A percentile compares a stretch with the other conserved stretches of the same genome.
Conservation (phyloP, 257 asterid genomes). For the Lycium ferocissimum region DNA sequence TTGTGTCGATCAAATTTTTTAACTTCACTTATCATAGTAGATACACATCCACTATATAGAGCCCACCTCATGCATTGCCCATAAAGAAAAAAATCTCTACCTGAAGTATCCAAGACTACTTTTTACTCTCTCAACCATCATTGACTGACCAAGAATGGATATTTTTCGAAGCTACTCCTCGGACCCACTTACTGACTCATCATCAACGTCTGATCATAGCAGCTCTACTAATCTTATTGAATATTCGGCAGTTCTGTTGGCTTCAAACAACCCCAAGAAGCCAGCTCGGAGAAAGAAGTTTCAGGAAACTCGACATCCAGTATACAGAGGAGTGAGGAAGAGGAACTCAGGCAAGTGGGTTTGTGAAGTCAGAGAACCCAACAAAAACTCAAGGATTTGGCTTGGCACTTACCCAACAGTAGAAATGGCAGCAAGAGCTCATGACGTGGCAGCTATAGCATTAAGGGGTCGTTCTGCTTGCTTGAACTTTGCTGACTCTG, state of each 20-base stretch:
- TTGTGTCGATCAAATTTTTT: background rate
- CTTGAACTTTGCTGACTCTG: conserved; percentile 69
- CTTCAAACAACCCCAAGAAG: conserved; percentile 68
- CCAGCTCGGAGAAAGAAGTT: conserved; percentile 67
- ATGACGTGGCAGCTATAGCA: conserved; percentile 72
- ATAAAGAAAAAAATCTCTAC: background rate
- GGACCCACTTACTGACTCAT: conserved; percentile 35
- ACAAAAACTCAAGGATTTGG: conserved; percentile 69
- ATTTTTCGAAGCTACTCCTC: conserved; percentile 17
- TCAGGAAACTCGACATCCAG: conserved; percentile 70
- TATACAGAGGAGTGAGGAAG: conserved; percentile 60
- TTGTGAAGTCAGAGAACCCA: conserved; percentile 66
- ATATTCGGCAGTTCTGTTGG: conserved; percentile 37
- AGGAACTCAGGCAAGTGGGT: conserved; percentile 72
- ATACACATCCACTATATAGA: background rate
- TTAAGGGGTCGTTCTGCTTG: conserved; percentile 65
- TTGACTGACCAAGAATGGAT: conserved; percentile 27
- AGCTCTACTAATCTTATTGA: conserved; percentile 27
- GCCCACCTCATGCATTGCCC: background rate
- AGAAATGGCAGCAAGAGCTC: conserved; percentile 77
- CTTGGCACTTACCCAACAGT: conserved; percentile 66
- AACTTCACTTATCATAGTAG: background rate
- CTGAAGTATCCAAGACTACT: background rate
- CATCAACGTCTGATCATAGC: conserved; percentile 37
- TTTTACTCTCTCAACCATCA: background rate